These are phyloP conservation scores for Botryotinia narcissicola DNA, from an alignment of 2,329 filamentous ascomycete genomes.

Conservation along the genomic window DNA sequence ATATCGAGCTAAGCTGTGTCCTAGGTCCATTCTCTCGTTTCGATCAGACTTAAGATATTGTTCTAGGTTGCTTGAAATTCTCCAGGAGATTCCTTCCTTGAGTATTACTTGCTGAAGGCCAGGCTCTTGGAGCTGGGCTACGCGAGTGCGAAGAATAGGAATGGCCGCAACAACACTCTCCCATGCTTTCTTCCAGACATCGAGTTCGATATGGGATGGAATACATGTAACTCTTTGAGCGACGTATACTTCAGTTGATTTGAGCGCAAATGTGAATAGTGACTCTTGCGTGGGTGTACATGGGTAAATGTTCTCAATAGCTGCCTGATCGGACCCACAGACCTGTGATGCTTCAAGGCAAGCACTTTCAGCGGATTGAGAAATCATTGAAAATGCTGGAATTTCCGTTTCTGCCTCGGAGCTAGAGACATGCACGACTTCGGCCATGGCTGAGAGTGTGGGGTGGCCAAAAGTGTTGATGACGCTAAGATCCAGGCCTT, in stretches of 20 bases:
- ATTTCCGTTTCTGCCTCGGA: slow-evolving; percentile 17
- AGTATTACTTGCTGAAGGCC: slow-evolving; percentile 33
- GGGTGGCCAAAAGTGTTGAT: slow-evolving; percentile 45
- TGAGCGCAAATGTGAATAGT: slow-evolving; percentile 26
- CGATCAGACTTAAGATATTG: slow-evolving; percentile 29
- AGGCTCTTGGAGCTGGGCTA: slow-evolving; percentile 37
- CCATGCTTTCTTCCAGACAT: slow-evolving; percentile 36
- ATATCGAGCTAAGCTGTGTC: slow-evolving; percentile 29
- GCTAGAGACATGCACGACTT: slow-evolving; percentile 26
- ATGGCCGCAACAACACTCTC: slow-evolving; percentile 32
- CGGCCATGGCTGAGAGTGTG: slow-evolving; percentile 47
- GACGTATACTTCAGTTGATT: slow-evolving; percentile 13
- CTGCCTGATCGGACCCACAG: slow-evolving; percentile 32
- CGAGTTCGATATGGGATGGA: slow-evolving; percentile 28
- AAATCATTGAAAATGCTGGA: slow-evolving; percentile 33
- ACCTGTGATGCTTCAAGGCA: slow-evolving; percentile 30
- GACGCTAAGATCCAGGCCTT: slow-evolving; percentile 42
- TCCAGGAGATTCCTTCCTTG: slow-evolving; percentile 29
- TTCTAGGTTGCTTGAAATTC: slow-evolving; percentile 26
- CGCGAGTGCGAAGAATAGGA: slow-evolving; percentile 40
- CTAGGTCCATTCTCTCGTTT: slow-evolving; percentile 34
- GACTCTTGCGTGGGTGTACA: slow-evolving; percentile 43
- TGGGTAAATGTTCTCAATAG: slow-evolving; percentile 43
- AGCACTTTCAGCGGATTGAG: slow-evolving; percentile 25
- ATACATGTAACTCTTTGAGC: slow-evolving; percentile 24